These are phyloP conservation scores for Tetrapisispora fleetii DNA, from an alignment of 805 yeast genomes.

Conservation along the genomic window DNA sequence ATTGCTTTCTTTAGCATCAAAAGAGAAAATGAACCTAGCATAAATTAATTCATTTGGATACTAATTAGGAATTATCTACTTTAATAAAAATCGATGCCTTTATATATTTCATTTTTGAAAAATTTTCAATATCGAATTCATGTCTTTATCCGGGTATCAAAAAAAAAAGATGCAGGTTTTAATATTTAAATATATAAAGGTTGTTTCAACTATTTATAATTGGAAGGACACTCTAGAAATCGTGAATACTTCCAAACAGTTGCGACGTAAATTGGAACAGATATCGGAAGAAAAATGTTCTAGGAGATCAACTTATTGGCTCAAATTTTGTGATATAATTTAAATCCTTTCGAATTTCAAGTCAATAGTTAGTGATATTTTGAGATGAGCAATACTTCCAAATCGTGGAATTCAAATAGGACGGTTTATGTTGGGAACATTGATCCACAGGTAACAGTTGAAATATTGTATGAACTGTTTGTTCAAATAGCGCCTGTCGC, in stretches of 20 bases:
- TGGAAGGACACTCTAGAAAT: too few relatives aligned
- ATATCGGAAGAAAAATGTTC: too few relatives aligned
- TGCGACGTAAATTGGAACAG: too few relatives aligned
- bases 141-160: too few relatives aligned
- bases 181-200: neutral
- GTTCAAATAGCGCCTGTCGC: conserved; percentile 75
- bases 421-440: conserved; percentile 68
- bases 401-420: neutral
- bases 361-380: too few relatives aligned
- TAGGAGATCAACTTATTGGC: too few relatives aligned
- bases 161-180: too few relatives aligned
- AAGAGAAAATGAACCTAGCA: neutral
- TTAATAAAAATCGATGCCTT: neutral
- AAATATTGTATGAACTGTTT: conserved; percentile 68
- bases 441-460: conserved; percentile 64
- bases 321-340: too few relatives aligned
- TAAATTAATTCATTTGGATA: too few relatives aligned
- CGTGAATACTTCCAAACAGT: too few relatives aligned
- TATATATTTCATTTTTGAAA: neutral
- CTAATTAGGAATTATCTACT: too few relatives aligned
- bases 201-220: too few relatives aligned
- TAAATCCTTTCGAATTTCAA: neutral
- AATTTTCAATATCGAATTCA: neutral
- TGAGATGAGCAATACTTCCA: neutral
- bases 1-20: neutral